A percentile compares a stretch with the other conserved stretches of the same genome.
phyloP scores from a whole-genome alignment of 2,329 filamentous ascomycete genomes.

The Didymella exigua region DNA sequence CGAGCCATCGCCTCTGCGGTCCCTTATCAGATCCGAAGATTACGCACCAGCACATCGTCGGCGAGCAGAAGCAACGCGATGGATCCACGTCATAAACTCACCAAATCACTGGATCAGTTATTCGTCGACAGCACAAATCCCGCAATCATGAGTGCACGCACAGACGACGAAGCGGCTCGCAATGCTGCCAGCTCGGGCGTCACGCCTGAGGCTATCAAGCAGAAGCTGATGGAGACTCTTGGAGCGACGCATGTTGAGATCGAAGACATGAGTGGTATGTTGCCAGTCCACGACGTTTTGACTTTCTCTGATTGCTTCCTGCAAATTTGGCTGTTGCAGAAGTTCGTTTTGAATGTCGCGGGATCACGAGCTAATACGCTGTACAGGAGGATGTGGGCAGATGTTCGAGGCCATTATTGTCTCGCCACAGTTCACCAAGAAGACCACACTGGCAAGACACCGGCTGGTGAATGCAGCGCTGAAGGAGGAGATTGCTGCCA shows the following conservation, averaged over 20 bases:
- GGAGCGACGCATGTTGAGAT: conserved; percentile 82
- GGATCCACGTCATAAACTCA: conserved; percentile 45
- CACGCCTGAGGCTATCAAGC: conserved; percentile 73
- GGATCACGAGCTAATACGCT: conserved; percentile 20
- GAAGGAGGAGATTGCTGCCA: conserved; percentile 85
- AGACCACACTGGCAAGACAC: conserved; percentile 79
- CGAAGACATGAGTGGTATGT: conserved; percentile 84
- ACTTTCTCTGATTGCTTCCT: neutral
- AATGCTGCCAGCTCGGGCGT: conserved; percentile 64
- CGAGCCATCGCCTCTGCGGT: conserved; percentile 19
- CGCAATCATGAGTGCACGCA: conserved; percentile 51
- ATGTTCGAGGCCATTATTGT: conserved; percentile 74
- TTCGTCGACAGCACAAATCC: conserved; percentile 13
- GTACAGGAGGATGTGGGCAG: conserved; percentile 70
- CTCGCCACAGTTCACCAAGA: conserved; percentile 56
- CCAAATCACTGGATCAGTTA: conserved; percentile 38
- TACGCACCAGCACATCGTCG: conserved; percentile 18
- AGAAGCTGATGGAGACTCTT: conserved; percentile 71
- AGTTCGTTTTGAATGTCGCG: neutral
- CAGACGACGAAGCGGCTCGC: conserved; percentile 55
- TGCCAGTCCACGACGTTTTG: neutral
- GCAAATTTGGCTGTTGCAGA: neutral
- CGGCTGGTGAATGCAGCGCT: conserved; percentile 82
- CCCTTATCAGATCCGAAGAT: conserved; percentile 46
- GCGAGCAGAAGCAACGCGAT: conserved; percentile 21